These are phyloP conservation scores for Lojkania enalia DNA, from an alignment of 2,329 filamentous ascomycete genomes.

Conservation along the genomic window DNA sequence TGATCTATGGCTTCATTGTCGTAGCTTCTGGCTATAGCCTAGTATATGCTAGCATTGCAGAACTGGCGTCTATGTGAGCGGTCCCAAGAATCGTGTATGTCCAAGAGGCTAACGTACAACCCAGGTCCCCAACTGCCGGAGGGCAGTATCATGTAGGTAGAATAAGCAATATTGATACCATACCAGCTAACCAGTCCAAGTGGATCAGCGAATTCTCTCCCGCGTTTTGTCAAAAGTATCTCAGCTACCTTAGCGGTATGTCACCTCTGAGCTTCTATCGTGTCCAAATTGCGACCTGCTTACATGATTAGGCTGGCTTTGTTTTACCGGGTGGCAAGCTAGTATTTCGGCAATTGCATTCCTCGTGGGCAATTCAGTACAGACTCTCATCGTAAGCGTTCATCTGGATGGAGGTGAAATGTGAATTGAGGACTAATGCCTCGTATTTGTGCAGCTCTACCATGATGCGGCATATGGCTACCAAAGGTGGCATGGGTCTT, in stretches of 20 bases:
- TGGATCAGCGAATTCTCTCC: slow-evolving; percentile 38
- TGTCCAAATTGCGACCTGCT: not conserved
- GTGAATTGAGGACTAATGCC: no score
- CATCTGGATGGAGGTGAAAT: slow-evolving; percentile 19
- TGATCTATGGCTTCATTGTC: slow-evolving; percentile 13
- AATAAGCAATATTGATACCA: not conserved
- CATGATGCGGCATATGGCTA: not conserved
- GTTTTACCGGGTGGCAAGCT: slow-evolving; percentile 39
- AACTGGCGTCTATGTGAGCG: slow-evolving; percentile 26
- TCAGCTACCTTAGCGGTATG: slow-evolving; percentile 30
- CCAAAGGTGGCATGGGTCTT: slow-evolving; percentile 49
- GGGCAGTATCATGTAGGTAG: slow-evolving; percentile 22
- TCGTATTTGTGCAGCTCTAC: not conserved
- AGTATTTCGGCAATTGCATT: slow-evolving; percentile 18
- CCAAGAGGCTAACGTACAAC: not conserved
- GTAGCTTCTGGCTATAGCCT: not conserved
- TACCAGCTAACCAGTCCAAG: not conserved
- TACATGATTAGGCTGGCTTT: slow-evolving; percentile 37
- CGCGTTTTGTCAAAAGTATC: slow-evolving; percentile 33
- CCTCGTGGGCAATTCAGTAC: slow-evolving; percentile 9
- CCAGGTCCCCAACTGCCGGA: slow-evolving; percentile 22
- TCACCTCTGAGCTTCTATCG: not conserved
- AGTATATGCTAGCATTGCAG: not conserved
- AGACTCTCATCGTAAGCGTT: slow-evolving; percentile 25
- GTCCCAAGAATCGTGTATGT: not conserved